Conservation (phyloP, 148 eudicot genomes). For the Chenopodium suecicum region DNA sequence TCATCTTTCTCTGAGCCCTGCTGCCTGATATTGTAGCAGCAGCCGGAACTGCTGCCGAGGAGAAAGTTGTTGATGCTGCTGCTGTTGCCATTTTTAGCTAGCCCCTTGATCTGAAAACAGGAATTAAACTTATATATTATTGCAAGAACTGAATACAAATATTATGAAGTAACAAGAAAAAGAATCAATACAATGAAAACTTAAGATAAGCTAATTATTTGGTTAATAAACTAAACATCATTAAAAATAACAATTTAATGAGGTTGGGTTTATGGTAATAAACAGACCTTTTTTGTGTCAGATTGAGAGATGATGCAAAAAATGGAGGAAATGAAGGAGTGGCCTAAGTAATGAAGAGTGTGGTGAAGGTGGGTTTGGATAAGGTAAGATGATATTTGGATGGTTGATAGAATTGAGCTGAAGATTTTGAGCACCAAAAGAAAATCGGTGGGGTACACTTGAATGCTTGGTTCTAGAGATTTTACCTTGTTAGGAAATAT, state of each 20-base stretch:
- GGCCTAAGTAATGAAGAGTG: conserved; percentile 11
- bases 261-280: not conserved
- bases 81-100: conserved; percentile 40
- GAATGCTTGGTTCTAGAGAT: not conserved
- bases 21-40: conserved; percentile 18
- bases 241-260: not conserved
- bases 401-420: conserved; percentile 16
- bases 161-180: not conserved
- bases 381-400: conserved; percentile 39
- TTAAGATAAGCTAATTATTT: not conserved
- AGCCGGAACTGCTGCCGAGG: conserved; percentile 23
- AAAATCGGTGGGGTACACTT: conserved; percentile 11
- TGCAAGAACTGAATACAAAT: not conserved
- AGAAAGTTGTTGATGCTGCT: conserved; percentile 34
- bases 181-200: not conserved
- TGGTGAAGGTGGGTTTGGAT: conserved; percentile 24
- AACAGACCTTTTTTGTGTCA: not conserved
- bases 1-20: conserved; percentile 20
- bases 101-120: not conserved
- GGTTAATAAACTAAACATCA: not conserved
- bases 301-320: conserved; percentile 13
- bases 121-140: not conserved
- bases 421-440: not conserved
- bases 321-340: not conserved
- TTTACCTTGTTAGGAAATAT: not conserved